Conservation (phyloP, 2,329 filamentous ascomycete species). For the Fragosphaeria purpurea region DNA sequence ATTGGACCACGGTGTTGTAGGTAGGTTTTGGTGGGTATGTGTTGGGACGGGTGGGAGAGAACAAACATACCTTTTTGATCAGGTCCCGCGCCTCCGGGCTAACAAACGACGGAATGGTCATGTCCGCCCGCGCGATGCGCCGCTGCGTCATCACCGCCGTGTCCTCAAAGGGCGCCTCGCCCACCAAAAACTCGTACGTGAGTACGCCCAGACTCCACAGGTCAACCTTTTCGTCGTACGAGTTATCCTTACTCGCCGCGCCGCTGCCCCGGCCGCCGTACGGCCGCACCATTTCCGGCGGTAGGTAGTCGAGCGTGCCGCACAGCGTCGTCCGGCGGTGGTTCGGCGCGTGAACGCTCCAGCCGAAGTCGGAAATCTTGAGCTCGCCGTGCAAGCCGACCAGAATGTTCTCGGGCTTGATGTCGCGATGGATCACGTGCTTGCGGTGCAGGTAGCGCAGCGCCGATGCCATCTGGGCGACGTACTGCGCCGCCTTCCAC, state of each 20-base stretch:
- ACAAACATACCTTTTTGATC: slow-evolving; percentile 64
- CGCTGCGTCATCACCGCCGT: slow-evolving; percentile 89
- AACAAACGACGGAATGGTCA: slow-evolving; percentile 84
- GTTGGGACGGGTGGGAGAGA: no score
- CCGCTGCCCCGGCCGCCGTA: slow-evolving; percentile 33
- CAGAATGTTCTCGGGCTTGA: slow-evolving; percentile 96
- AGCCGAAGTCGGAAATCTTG: slow-evolving; percentile 97
- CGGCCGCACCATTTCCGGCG: slow-evolving; percentile 91
- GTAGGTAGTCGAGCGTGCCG: slow-evolving; percentile 92
- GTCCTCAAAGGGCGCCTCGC: slow-evolving; percentile 95
- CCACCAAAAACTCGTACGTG: slow-evolving; percentile 92
- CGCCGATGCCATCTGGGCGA: slow-evolving; percentile 84
- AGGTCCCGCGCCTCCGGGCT: slow-evolving; percentile 84
- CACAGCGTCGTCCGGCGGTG: slow-evolving; percentile 92
- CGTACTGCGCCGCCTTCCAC: slow-evolving; percentile 77
- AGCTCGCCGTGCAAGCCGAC: slow-evolving; percentile 95
- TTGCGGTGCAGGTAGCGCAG: slow-evolving; percentile 89
- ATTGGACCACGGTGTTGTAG: background rate
- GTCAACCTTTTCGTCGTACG: slow-evolving; percentile 91
- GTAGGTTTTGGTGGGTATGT: background rate
- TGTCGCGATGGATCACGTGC: slow-evolving; percentile 94
- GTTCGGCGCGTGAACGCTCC: slow-evolving; percentile 96
- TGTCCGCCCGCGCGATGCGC: slow-evolving; percentile 79
- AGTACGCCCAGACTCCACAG: slow-evolving; percentile 91
- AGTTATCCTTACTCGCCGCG: slow-evolving; percentile 58